Conservation (phyloP, 1,139 yeast species). For the Sugiyamaella novakii region DNA sequence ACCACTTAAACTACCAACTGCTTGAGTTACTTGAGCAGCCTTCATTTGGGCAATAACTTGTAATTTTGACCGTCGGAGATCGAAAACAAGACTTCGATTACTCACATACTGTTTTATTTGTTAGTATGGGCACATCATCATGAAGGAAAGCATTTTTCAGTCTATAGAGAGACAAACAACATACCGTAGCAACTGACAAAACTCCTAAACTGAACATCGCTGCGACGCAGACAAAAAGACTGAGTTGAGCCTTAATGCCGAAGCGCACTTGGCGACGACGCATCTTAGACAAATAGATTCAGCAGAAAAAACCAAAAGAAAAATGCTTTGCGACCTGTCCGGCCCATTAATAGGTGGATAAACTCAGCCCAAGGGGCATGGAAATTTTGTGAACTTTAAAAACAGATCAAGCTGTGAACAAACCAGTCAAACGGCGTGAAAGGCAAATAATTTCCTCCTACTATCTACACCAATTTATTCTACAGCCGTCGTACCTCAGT, state of each 20-base stretch:
- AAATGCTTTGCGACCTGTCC: background rate
- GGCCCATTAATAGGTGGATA: background rate
- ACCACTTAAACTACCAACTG: conserved; percentile 61
- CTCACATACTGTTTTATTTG: conserved; percentile 42
- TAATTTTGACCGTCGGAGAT: conserved; percentile 67
- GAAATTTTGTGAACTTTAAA: too few species aligned
- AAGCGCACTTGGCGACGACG: conserved; percentile 27
- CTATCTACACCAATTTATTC: too few species aligned
- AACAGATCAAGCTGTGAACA: background rate
- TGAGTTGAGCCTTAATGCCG: conserved; percentile 59
- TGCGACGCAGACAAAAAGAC: conserved; percentile 69
- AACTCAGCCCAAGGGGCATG: conserved; percentile 6
- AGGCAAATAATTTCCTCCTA: too few species aligned
- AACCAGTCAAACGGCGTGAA: too few species aligned
- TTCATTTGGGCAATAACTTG: conserved; percentile 79
- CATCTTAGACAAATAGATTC: background rate
- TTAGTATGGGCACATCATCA: too few species aligned
- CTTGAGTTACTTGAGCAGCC: conserved; percentile 75
- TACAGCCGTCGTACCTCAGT: too few species aligned
- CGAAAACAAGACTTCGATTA: conserved; percentile 63
- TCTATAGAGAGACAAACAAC: conserved; percentile 19
- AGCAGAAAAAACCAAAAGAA: background rate
- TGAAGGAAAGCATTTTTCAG: too few species aligned
- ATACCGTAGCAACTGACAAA: conserved; percentile 68
- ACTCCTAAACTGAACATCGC: conserved; percentile 71